These are phyloP conservation scores for Paralagenidium karlingii DNA, from an alignment of 352 stramenopile species.

Conservation along the genomic window DNA sequence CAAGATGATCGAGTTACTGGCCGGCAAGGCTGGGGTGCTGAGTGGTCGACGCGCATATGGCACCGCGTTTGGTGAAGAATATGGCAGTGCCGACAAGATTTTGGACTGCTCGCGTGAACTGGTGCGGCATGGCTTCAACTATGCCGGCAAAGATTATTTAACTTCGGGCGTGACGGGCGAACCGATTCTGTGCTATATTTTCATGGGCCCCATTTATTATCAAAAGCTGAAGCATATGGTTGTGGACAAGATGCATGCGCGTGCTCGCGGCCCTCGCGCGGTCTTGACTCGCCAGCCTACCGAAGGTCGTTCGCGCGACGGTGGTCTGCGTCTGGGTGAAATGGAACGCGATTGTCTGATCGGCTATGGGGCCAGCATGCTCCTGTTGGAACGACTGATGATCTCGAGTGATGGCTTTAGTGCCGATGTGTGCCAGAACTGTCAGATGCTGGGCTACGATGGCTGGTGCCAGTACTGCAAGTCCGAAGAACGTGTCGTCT, in stretches of 20 bases:
- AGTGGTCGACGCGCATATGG: conserved; percentile 95
- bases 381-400: conserved; percentile 99
- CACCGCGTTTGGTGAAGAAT: conserved; percentile 98
- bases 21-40: conserved; percentile 95
- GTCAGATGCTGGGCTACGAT: conserved; percentile 94
- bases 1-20: conserved; percentile 99
- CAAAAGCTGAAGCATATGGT: conserved; percentile 99
- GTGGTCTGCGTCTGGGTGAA: conserved; percentile 97
- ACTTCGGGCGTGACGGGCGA: conserved; percentile 92
- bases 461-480: conserved; percentile 99
- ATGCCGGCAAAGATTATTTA: conserved; percentile 97
- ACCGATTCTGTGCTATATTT: conserved; percentile 98
- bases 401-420: conserved; percentile 98
- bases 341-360: conserved; percentile 99
- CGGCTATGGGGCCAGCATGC: conserved; percentile 97
- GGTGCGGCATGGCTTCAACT: conserved; percentile 97
- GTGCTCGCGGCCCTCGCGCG: conserved; percentile 89
- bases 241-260: conserved; percentile 99
- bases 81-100: conserved; percentile 91
- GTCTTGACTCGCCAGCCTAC: conserved; percentile 98
- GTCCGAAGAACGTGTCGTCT: conserved; percentile 94
- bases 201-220: conserved; percentile 99
- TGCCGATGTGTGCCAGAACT: conserved; percentile 96
- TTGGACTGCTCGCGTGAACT: conserved; percentile 88
- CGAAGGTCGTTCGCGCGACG: conserved; percentile 95